These are phyloP conservation scores for Erodium moschatum DNA, from an alignment of 441 rosid genomes.

Conservation along the genomic window DNA sequence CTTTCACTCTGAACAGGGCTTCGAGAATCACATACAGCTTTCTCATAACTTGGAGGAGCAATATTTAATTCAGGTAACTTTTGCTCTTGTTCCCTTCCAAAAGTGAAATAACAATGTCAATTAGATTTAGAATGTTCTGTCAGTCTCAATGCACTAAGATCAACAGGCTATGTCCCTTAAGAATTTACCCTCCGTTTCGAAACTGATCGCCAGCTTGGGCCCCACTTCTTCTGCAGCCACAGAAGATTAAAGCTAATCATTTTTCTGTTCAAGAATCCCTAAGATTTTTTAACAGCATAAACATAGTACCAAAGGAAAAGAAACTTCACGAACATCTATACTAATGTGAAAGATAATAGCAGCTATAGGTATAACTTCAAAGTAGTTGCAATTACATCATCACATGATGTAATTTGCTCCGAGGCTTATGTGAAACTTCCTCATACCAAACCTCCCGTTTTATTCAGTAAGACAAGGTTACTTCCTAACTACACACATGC, in stretches of 20 bases:
- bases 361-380: background rate
- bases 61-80: constrained; percentile 80
- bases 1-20: constrained; percentile 74
- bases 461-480: no score
- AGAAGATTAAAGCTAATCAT: constrained; percentile 5
- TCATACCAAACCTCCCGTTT: no score
- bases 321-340: background rate
- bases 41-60: constrained; percentile 88
- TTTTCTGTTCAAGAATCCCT: background rate
- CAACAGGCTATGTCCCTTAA: background rate
- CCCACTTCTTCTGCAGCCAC: constrained; percentile 41
- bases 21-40: constrained; percentile 57
- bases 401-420: background rate
- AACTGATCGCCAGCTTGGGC: constrained; percentile 59
- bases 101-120: constrained; percentile 3
- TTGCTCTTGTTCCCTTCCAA: constrained; percentile 55
- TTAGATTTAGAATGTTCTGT: background rate
- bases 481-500: no score
- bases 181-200: constrained; percentile 60
- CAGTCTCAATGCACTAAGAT: background rate
- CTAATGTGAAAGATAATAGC: background rate
- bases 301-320: background rate
- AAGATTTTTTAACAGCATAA: background rate
- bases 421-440: no score
- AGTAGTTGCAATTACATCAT: constrained; percentile 1